Percentiles rank a stretch among this genome's conserved stretches.
These are phyloP conservation scores for Capsicum pubescens DNA, from an alignment of 257 asterid species.

Conservation along the genomic window DNA sequence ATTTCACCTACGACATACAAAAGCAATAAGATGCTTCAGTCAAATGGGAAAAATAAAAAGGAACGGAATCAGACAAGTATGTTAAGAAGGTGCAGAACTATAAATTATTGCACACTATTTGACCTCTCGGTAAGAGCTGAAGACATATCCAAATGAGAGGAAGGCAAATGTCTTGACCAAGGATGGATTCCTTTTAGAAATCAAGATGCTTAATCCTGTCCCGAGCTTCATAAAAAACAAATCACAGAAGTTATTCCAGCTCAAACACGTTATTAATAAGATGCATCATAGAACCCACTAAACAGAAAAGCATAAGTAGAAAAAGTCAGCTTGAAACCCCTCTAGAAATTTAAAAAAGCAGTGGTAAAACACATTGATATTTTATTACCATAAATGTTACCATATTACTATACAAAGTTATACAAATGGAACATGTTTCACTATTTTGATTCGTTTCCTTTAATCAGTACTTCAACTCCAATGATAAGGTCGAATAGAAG, in stretches of 20 bases:
- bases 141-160: slow-evolving; percentile 87
- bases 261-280: slow-evolving; percentile 23
- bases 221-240: slow-evolving; percentile 76
- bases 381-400: background rate
- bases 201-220: slow-evolving; percentile 89
- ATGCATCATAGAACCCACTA: background rate
- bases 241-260: slow-evolving; percentile 37
- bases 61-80: slow-evolving; percentile 20
- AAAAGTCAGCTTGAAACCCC: background rate
- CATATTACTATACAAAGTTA: background rate
- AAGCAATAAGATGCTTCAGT: slow-evolving; percentile 25
- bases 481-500: background rate
- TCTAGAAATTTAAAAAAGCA: background rate
- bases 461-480: background rate
- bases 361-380: background rate
- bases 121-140: slow-evolving; percentile 99
- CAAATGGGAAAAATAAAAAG: slow-evolving; percentile 23
- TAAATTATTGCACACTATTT: slow-evolving; percentile 32
- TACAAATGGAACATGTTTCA: background rate
- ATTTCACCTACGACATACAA: slow-evolving; percentile 66
- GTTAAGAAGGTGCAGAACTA: slow-evolving; percentile 11
- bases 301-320: background rate
- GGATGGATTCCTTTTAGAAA: slow-evolving; percentile 90
- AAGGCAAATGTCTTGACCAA: slow-evolving; percentile 76
- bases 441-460: background rate